Percentiles rank a stretch among this genome's conserved stretches.
Conservation (phyloP, 2,329 filamentous ascomycete genomes). For the Colletotrichum sansevieriae region DNA sequence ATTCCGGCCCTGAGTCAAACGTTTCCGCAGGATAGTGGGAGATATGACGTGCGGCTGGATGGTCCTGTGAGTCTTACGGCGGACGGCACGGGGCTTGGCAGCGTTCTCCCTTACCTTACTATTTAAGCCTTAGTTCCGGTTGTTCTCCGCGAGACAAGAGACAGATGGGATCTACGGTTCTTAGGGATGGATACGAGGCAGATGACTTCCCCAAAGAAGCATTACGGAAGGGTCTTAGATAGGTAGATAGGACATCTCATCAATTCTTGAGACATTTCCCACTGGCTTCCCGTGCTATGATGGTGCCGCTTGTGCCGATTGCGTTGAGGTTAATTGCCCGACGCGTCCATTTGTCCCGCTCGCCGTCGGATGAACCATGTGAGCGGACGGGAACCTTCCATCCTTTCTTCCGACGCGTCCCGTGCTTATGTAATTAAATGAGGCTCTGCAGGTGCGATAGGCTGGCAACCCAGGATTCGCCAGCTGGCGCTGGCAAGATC, state of each 20-base stretch:
- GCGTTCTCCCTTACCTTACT: background rate
- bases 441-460: background rate
- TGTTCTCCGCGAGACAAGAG: too few species aligned
- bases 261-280: background rate
- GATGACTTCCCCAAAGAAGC: background rate
- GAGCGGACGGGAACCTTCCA: too few species aligned
- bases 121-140: background rate
- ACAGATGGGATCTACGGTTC: too few species aligned
- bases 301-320: too few species aligned
- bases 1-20: background rate
- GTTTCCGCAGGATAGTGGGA: background rate
- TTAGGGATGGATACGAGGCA: background rate
- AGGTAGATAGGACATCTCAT: slow-evolving; percentile 21
- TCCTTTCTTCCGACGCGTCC: too few species aligned
- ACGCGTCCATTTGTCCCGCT: too few species aligned
- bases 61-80: slow-evolving; percentile 12
- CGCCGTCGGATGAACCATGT: too few species aligned
- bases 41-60: slow-evolving; percentile 5
- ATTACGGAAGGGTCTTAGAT: background rate
- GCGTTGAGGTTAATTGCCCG: too few species aligned
- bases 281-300: too few species aligned
- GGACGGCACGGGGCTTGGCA: background rate
- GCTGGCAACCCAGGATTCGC: too few species aligned
- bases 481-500: background rate
- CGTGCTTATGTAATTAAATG: too few species aligned